These are phyloP conservation scores for Paramecium bursaria DNA, from an alignment of 73 alveolate genomes.

Conservation along the genomic window DNA sequence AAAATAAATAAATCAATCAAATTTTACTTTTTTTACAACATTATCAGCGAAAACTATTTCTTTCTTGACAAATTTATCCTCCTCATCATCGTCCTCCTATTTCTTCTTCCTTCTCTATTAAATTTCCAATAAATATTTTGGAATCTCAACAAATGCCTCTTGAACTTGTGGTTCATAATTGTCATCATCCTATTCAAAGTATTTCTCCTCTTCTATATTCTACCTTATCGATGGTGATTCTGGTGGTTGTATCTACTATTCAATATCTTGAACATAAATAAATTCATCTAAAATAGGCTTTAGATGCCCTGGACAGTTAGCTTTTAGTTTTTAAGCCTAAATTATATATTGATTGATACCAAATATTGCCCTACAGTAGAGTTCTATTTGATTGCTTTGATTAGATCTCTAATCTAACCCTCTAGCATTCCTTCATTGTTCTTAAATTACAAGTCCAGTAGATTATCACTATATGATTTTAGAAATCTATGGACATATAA, in stretches of 20 bases:
- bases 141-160: neutral
- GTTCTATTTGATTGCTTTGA: conserved; percentile 1
- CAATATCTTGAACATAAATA: too few species aligned
- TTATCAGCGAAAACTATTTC: conserved; percentile 35
- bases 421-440: conserved; percentile 21
- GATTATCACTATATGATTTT: conserved; percentile 3
- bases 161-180: neutral
- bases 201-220: neutral
- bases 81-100: too few species aligned
- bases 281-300: too few species aligned
- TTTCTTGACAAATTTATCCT: too few species aligned
- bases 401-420: conserved; percentile 33
- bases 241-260: too few species aligned
- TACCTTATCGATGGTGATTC: neutral
- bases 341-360: neutral
- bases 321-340: neutral
- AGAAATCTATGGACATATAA: neutral
- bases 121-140: too few species aligned
- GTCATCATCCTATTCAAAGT: conserved; percentile 4
- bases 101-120: neutral
- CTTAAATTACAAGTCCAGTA: neutral
- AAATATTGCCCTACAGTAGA: neutral
- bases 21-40: conserved; percentile 15
- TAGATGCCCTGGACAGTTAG: neutral
- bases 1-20: conserved; percentile 29